Evolutionary conservation across 306 rosid species (phyloP), one percentile per base, ranked within the genome.

Genomic region (Cajanus cajan): DNA sequence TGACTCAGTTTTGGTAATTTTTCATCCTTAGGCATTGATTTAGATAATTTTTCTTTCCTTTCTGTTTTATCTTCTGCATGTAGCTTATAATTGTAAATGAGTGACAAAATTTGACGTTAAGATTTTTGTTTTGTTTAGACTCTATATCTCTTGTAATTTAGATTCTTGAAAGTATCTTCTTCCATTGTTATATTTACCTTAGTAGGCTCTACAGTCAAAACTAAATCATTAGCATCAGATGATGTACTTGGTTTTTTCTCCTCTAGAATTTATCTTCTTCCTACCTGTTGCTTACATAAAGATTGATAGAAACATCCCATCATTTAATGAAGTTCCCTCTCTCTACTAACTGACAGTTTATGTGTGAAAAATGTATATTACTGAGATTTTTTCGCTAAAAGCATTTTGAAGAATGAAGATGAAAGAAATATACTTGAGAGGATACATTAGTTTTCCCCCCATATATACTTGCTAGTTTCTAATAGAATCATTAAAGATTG

Each of bases 1-100:
- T 64, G 78, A 85, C 41, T 77, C 66, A 19, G 76, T 88, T 54
- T 54, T 54, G 62, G 62, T 54, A 54, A 54, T 21, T 54, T 54
- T 54, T 4, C 21, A 54, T 54, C 33, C 9, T 54, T 8, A 9
- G 2, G 24, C 33, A 21, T 22, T 21, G 2, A 13, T n/a, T 22
- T 10, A 21, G 21, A 33, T 9, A 7, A 21, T 21, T 18, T 28
- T 31, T 10, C 14, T 6, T 13, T 33, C 22, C 18, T 31, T 1
- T 21, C 33, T 64, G 0, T 52, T 63, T 14, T 15, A 8, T 12
- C 37, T 24, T 31, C 8, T 10, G n/a, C 7, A 4, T 57, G 15
- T 11, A 21, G 9, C 31, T 4, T 0, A 55, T 22, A 52, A 52
- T 19, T 18, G 2, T 4, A 55, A 21, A 57, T 57, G 34, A 9